These are phyloP conservation scores for slime mould (Dictyostelium discoideum) DNA, from an alignment of 78 protist genomes.

Conservation along the genomic window dicty_2.7 NC_007088.5:7444501-7445000, in stretches of 20 bases:
- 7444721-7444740: conserved; percentile 72
- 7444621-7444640: conserved; percentile 59
- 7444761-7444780: conserved; percentile 28
- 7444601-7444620: conserved; percentile 35
- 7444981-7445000: conserved; percentile 66
- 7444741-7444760: conserved; percentile 62
- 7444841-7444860: conserved; percentile 72
- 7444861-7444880: conserved; percentile 68
- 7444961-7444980: conserved; percentile 73
- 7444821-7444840: conserved; percentile 75
- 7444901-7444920: conserved; percentile 56
- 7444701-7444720: conserved; percentile 56
- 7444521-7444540: conserved; percentile 40
- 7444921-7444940: conserved; percentile 33
- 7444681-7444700: conserved; percentile 62
- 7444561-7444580: conserved; percentile 1
- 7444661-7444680: conserved; percentile 56
- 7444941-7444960: conserved; percentile 24
- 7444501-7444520: conserved; percentile 71
- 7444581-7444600: conserved; percentile 38
- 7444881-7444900: conserved; percentile 49
- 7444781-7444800: conserved; percentile 33
- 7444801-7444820: conserved; percentile 59
- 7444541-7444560: conserved; percentile 6
- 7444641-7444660: conserved; percentile 69